Evolutionary conservation across 371 early-diverging fungal genomes (phyloP).

Genomic region (Smittium mucronatum): DNA sequence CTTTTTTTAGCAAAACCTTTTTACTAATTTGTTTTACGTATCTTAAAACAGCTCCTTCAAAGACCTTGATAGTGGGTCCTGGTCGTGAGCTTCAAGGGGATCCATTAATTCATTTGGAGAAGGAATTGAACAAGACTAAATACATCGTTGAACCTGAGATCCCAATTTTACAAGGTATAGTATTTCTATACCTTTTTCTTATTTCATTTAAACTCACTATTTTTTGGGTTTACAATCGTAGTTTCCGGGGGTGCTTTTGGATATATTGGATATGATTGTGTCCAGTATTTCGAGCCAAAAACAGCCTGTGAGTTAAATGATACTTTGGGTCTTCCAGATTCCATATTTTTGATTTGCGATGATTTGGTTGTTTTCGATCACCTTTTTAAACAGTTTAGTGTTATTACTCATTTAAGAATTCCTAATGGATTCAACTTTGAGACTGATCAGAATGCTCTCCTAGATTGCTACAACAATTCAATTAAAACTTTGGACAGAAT

Average conservation of each 20-base stretch:
- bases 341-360: slow-evolving; percentile 85
- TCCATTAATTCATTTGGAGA: slow-evolving; percentile 70
- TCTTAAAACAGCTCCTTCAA: slow-evolving; percentile 60
- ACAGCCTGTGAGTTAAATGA: slow-evolving; percentile 62
- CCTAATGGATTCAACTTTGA: slow-evolving; percentile 34
- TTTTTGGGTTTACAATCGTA: neutral
- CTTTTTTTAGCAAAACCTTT: neutral
- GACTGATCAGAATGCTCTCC: slow-evolving; percentile 38
- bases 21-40: neutral
- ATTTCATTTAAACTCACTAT: neutral
- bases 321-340: slow-evolving; percentile 80
- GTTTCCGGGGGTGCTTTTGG: slow-evolving; percentile 85
- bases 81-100: slow-evolving; percentile 63
- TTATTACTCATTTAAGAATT: slow-evolving; percentile 75
- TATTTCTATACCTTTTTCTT: neutral
- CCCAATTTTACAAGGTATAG: slow-evolving; percentile 56
- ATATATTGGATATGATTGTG: slow-evolving; percentile 91
- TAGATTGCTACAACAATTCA: slow-evolving; percentile 49
- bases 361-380: slow-evolving; percentile 89
- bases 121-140: slow-evolving; percentile 55
- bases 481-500: slow-evolving; percentile 47
- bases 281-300: slow-evolving; percentile 89
- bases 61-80: slow-evolving; percentile 59
- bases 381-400: slow-evolving; percentile 73
- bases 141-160: slow-evolving; percentile 70